Evolutionary conservation across 208 protist species (phyloP).

Genomic region (Crithidia expoeki): DNA sequence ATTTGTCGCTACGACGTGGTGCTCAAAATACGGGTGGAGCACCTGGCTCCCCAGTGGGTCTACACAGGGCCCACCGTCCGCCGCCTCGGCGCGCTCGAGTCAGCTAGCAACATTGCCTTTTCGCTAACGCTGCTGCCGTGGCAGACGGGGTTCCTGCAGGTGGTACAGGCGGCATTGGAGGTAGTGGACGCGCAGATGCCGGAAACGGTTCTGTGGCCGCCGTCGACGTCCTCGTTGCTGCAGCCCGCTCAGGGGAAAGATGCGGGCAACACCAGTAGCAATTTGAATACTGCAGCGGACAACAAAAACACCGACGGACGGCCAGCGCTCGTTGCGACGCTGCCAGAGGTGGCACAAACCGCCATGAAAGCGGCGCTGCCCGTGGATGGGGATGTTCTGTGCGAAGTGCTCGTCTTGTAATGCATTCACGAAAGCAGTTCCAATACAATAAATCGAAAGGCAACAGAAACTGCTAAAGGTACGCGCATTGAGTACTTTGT

Average conservation of each 20-base stretch:
- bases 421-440: neutral
- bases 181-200: slow-evolving; percentile 46
- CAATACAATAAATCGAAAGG: slow-evolving; percentile 1
- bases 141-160: slow-evolving; percentile 51
- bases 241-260: slow-evolving; percentile 9
- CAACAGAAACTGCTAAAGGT: slow-evolving; percentile 12
- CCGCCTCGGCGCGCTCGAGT: slow-evolving; percentile 43
- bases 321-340: slow-evolving; percentile 18
- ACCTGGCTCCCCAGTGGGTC: slow-evolving; percentile 58
- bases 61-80: slow-evolving; percentile 67
- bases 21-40: slow-evolving; percentile 70
- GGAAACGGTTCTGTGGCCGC: slow-evolving; percentile 56
- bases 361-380: slow-evolving; percentile 21
- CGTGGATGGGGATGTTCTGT: slow-evolving; percentile 26
- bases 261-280: neutral
- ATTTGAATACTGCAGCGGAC: neutral
- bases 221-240: slow-evolving; percentile 15
- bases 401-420: slow-evolving; percentile 54
- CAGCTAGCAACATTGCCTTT: slow-evolving; percentile 34
- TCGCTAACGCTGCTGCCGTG: slow-evolving; percentile 68
- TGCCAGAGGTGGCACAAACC: slow-evolving; percentile 17
- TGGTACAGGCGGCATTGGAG: slow-evolving; percentile 49
- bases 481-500: neutral
- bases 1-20: slow-evolving; percentile 43
- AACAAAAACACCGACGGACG: neutral